Evolutionary conservation across 768 basidiomycete genomes (phyloP).

Genomic region (Basidioascus undulatus): DNA sequence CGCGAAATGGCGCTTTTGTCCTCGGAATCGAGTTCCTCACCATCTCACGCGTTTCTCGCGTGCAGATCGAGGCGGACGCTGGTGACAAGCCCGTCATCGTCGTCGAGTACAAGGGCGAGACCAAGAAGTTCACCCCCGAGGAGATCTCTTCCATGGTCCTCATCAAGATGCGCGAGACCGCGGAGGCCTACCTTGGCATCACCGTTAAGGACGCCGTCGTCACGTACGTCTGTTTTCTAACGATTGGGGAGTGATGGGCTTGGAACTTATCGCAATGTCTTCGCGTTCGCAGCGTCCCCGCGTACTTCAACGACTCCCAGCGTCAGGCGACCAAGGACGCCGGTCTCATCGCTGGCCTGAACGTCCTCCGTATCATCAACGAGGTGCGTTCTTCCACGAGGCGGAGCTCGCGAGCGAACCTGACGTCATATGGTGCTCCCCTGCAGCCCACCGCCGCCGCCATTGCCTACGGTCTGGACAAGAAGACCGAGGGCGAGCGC

Average conservation of each 20-base stretch:
- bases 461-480: slow-evolving; percentile 95
- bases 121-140: slow-evolving; percentile 28
- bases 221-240: too few relatives aligned
- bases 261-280: too few relatives aligned
- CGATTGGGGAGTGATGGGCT: too few relatives aligned
- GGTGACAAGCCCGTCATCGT: slow-evolving; percentile 29
- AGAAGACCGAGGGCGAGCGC: slow-evolving; percentile 67
- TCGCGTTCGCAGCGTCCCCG: slow-evolving; percentile 37
- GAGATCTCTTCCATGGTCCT: slow-evolving; percentile 44
- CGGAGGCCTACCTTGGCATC: slow-evolving; percentile 40
- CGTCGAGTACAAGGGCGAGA: slow-evolving; percentile 37
- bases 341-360: slow-evolving; percentile 75
- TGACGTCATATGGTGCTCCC: too few relatives aligned
- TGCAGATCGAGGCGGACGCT: too few relatives aligned
- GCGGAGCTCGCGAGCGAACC: too few relatives aligned
- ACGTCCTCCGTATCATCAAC: slow-evolving; percentile 95
- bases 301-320: slow-evolving; percentile 98
- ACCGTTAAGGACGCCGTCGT: slow-evolving; percentile 38
- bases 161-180: slow-evolving; percentile 44
- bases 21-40: too few relatives aligned
- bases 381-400: too few relatives aligned
- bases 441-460: slow-evolving; percentile 96
- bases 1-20: background rate
- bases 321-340: slow-evolving; percentile 97
- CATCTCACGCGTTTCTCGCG: too few relatives aligned